These are phyloP conservation scores for Plantago coronopus DNA, from an alignment of 305 asterid species.

Conservation along the genomic window DNA sequence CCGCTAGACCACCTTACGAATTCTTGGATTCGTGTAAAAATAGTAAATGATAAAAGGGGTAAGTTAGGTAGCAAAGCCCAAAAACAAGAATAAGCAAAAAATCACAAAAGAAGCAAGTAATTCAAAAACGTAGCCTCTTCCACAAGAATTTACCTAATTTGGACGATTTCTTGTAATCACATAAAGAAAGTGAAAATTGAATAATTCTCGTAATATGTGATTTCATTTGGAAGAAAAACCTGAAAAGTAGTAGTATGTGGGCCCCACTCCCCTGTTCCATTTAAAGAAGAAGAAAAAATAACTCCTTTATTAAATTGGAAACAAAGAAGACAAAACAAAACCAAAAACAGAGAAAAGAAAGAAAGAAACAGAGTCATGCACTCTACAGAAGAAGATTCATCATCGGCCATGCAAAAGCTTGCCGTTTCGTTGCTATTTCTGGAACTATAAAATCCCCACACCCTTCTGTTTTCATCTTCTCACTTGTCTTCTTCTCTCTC, in stretches of 20 bases:
- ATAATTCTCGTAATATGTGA: neutral
- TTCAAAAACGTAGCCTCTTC: neutral
- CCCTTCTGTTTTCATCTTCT: conserved; percentile 21
- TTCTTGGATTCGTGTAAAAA: no score
- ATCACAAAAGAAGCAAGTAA: neutral
- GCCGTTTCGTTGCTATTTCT: conserved; percentile 79
- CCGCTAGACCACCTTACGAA: no score
- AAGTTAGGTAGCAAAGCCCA: neutral
- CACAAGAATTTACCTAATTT: conserved; percentile 15
- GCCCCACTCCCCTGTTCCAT: conserved; percentile 30
- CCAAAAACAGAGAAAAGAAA: neutral
- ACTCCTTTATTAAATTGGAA: conserved; percentile 22
- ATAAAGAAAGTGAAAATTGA: conserved; percentile 5
- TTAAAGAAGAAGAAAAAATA: conserved; percentile 31
- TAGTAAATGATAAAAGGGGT: neutral
- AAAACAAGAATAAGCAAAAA: conserved; percentile 5
- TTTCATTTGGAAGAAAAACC: conserved; percentile 16
- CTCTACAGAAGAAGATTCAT: conserved; percentile 32
- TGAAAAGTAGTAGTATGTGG: conserved; percentile 47
- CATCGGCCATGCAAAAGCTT: conserved; percentile 68
- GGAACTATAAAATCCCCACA: conserved; percentile 34
- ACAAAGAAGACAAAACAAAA: conserved; percentile 27
- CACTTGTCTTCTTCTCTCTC: conserved; percentile 10
- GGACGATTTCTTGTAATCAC: conserved; percentile 21
- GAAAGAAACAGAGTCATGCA: conserved; percentile 44